Evolutionary conservation across 805 yeast species (phyloP).

Genomic region (Hanseniaspora lachancei): DNA sequence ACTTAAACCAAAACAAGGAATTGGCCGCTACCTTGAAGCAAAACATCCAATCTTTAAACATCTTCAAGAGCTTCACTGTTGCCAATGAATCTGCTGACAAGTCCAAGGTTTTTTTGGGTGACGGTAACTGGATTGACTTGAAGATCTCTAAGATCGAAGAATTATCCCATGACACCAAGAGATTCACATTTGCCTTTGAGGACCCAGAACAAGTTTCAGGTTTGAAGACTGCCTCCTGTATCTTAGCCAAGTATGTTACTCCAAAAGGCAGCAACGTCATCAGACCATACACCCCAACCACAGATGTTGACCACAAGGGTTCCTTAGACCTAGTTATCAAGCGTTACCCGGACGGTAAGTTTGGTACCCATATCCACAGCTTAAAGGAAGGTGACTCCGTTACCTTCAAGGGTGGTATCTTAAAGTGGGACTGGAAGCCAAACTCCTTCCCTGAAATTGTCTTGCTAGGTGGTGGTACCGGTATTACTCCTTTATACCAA

Average conservation of each 20-base stretch:
- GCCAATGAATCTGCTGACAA: conserved; percentile 26
- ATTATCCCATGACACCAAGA: conserved; percentile 51
- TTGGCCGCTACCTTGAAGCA: not conserved
- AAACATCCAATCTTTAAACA: conserved; percentile 1
- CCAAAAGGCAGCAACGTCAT: conserved; percentile 76
- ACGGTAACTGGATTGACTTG: conserved; percentile 60
- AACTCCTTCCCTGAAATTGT: conserved; percentile 70
- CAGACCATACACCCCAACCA: conserved; percentile 81
- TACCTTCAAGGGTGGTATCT: conserved; percentile 85
- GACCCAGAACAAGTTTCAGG: conserved; percentile 59
- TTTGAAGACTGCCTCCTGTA: conserved; percentile 60
- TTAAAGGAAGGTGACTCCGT: conserved; percentile 71
- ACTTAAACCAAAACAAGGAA: conserved; percentile 15
- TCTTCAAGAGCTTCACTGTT: conserved; percentile 13
- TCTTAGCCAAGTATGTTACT: conserved; percentile 69
- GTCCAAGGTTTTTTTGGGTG: conserved; percentile 45
- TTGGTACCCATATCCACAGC: conserved; percentile 57
- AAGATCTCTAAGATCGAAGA: conserved; percentile 34
- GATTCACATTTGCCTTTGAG: conserved; percentile 58
- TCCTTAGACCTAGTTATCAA: conserved; percentile 68
- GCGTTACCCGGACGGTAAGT: conserved; percentile 72
- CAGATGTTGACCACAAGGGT: conserved; percentile 59
- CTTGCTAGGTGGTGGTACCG: conserved; percentile 91
- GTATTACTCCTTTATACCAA: conserved; percentile 93
- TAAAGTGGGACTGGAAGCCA: conserved; percentile 81